Base-by-base conservation (phyloP, 257 asterid species). In the Solanum ossicruentum region DNA sequence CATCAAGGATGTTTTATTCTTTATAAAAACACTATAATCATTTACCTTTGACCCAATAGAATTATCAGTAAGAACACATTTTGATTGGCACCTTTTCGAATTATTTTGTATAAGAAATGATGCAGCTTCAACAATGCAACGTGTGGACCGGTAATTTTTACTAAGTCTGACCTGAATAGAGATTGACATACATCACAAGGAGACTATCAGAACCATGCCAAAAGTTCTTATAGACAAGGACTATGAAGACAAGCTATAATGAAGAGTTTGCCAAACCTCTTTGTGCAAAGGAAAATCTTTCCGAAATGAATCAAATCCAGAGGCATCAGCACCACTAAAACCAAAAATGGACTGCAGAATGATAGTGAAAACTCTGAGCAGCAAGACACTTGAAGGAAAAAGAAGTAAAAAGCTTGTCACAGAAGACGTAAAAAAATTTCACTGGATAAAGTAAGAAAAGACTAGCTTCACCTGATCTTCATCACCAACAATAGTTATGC, bases 61-160 rank as follows among this genome's bases (percentile, higher is more conserved):
- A 89, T 95, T 96, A 84, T 91, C 97, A 2, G 98, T 95, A 65
- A 88, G 89, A 86, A 89, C 95, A 85, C 92, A 90, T 90, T 93
- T 95, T 84, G 92, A 90, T 83, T 85, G 88, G 92, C 97, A 91
- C 89, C 98, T 87, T 85, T 87, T 91, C 66, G 83, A 57, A 87
- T 96, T 96, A 89, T 96, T 93, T 89, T 84, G 92, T 88, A 96
- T 96, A 80, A 96, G 97, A 82, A 86, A 89, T 56, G 98, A 93
- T 21, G 99, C 98, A 67, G 98, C 99, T 90, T 96, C 98, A 85
- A 95, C 96, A 17, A 96, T 96, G 85, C 93, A 96, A 83, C 98
- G 93, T 28, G 98, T 95, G 75, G 99, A 96, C 87, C 99, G 89
- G 86, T 96, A 96, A 87, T 95, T 96, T 90, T 88, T 93, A 83